Evolutionary conservation across 805 yeast genomes (phyloP).

Genomic region (Spathaspora girioi): DNA sequence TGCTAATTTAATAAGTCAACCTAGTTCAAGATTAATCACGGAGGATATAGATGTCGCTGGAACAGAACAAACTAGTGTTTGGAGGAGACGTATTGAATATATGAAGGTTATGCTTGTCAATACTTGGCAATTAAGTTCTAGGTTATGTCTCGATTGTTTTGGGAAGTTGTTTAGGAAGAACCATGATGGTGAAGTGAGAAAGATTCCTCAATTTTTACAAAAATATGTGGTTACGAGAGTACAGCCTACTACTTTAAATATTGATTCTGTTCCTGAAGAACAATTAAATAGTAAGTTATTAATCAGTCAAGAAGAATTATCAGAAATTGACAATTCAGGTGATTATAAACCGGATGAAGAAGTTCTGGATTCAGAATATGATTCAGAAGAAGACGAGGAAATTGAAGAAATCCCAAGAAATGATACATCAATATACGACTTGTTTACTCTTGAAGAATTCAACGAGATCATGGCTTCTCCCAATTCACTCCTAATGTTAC

Average conservation of each 20-base stretch:
- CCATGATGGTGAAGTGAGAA: constrained; percentile 16
- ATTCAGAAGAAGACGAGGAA: constrained; percentile 9
- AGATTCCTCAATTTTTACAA: constrained; percentile 26
- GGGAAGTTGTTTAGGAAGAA: constrained; percentile 1
- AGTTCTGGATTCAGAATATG: constrained; percentile 12
- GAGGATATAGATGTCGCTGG: not conserved
- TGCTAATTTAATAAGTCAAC: constrained; percentile 25
- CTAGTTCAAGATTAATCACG: constrained; percentile 20
- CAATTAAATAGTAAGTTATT: constrained; percentile 13
- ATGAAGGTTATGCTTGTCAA: constrained; percentile 17
- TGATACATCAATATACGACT: constrained; percentile 16
- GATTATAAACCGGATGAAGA: constrained; percentile 23
- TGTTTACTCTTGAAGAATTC: constrained; percentile 22
- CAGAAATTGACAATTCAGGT: constrained; percentile 36
- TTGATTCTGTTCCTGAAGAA: not conserved
- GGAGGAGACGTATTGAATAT: constrained; percentile 17
- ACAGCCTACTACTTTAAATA: not conserved
- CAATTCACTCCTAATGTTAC: constrained; percentile 17
- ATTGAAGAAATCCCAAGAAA: constrained; percentile 6
- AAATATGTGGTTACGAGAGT: constrained; percentile 21
- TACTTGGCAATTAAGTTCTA: constrained; percentile 19
- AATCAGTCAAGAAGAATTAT: constrained; percentile 22
- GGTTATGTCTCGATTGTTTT: constrained; percentile 14
- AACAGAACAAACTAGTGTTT: constrained; percentile 11
- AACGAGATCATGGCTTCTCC: constrained; percentile 19